These are phyloP conservation scores for Fusarium pseudocircinatum DNA, from an alignment of 2,329 filamentous ascomycete species.

Conservation along the genomic window DNA sequence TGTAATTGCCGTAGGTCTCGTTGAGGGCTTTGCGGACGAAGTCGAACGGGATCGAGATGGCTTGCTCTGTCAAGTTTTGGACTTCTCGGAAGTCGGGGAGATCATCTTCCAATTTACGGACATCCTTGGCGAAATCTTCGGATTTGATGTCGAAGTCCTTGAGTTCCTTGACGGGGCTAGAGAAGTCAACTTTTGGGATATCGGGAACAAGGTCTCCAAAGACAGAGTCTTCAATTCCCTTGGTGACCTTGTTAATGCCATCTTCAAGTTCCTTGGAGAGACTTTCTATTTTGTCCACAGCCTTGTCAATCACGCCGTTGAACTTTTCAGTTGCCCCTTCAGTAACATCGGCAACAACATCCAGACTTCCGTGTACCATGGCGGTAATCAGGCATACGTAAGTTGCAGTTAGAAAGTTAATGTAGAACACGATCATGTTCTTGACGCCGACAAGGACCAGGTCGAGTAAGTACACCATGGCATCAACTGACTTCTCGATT, in stretches of 20 bases:
- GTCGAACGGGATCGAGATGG: constrained; percentile 83
- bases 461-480: constrained; percentile 80
- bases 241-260: constrained; percentile 61
- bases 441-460: constrained; percentile 85
- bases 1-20: constrained; percentile 75
- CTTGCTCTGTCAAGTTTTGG: constrained; percentile 79
- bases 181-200: constrained; percentile 70
- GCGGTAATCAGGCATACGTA: constrained; percentile 91
- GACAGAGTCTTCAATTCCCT: constrained; percentile 56
- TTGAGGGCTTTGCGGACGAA: constrained; percentile 79
- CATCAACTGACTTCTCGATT: constrained; percentile 82
- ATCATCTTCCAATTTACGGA: constrained; percentile 77
- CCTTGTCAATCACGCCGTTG: constrained; percentile 60
- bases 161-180: constrained; percentile 70
- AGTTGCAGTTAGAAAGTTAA: constrained; percentile 90
- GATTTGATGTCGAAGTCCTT: constrained; percentile 75
- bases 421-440: constrained; percentile 88
- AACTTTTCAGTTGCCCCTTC: constrained; percentile 63
- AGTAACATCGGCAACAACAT: constrained; percentile 67
- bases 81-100: constrained; percentile 87
- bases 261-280: constrained; percentile 60
- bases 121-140: constrained; percentile 71
- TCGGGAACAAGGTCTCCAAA: constrained; percentile 59
- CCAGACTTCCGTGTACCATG: constrained; percentile 80
- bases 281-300: constrained; percentile 68